Evolutionary conservation across 2,329 filamentous ascomycete species (phyloP).

Genomic region (Cordyceps pruinosa): DNA sequence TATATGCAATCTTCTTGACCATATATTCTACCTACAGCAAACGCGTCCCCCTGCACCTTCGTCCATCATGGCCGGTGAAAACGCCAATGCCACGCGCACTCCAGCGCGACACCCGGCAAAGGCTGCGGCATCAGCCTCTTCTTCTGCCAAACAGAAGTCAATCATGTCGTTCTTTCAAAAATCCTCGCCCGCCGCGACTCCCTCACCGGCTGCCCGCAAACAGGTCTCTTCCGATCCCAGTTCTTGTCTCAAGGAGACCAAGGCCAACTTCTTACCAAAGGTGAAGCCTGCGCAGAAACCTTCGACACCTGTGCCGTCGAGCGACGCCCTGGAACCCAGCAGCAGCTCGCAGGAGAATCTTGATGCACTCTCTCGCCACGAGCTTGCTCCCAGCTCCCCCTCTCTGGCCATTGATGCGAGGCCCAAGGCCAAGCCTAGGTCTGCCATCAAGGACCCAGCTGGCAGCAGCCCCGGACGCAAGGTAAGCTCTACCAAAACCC

Average conservation of each 20-base stretch:
- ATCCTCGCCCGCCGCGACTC: constrained; percentile 28
- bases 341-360: constrained; percentile 63
- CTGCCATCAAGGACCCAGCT: constrained; percentile 33
- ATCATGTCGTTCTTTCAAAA: constrained; percentile 40
- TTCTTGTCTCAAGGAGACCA: constrained; percentile 35
- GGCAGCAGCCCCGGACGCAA: constrained; percentile 73
- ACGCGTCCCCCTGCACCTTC: constrained; percentile 2
- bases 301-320: constrained; percentile 72
- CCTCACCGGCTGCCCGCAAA: constrained; percentile 26
- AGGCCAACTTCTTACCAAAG: constrained; percentile 33
- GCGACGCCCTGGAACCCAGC: constrained; percentile 61
- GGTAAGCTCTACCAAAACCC: constrained; percentile 38
- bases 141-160: constrained; percentile 34
- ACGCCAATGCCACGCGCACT: constrained; percentile 24
- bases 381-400: constrained; percentile 41
- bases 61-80: constrained; percentile 25
- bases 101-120: constrained; percentile 26
- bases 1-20: not conserved
- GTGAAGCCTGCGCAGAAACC: constrained; percentile 24
- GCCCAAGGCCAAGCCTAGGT: constrained; percentile 32
- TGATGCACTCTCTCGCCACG: constrained; percentile 35
- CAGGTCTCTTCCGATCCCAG: constrained; percentile 28
- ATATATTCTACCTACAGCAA: not conserved
- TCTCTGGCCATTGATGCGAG: constrained; percentile 35
- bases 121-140: constrained; percentile 21